Percentiles rank a stretch among this genome's conserved stretches.
phyloP scores from a whole-genome alignment of 192 early-diverging fungal genomes.

The Coemansia sp. region DNA sequence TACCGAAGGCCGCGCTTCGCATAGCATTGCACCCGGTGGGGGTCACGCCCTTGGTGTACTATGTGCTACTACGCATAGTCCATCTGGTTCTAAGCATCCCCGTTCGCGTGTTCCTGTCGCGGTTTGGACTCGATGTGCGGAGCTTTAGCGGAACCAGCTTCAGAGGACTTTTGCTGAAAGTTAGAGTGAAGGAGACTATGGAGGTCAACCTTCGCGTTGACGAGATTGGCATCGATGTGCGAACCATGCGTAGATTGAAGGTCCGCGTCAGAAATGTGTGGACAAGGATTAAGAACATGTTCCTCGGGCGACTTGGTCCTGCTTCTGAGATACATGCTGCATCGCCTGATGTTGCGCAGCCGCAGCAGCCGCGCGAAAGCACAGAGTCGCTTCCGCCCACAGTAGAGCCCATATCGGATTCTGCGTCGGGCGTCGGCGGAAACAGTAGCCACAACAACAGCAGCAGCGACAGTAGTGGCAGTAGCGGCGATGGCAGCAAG shows the following conservation, averaged over 20 bases:
- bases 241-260: conserved; percentile 49
- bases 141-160: conserved; percentile 45
- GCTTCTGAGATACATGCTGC: background rate
- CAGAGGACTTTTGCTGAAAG: conserved; percentile 27
- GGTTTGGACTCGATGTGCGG: conserved; percentile 44
- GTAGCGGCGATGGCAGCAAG: background rate
- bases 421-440: background rate
- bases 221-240: conserved; percentile 47
- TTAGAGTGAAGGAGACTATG: conserved; percentile 15
- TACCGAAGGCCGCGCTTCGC: conserved; percentile 13
- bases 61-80: conserved; percentile 14
- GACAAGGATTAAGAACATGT: background rate
- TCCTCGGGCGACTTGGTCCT: background rate
- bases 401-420: background rate
- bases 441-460: background rate
- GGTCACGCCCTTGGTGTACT: conserved; percentile 31
- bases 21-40: conserved; percentile 29
- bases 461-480: background rate
- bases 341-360: background rate
- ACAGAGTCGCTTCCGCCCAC: conserved; percentile 14
- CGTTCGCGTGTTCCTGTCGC: conserved; percentile 33
- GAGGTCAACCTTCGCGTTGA: conserved; percentile 39
- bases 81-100: conserved; percentile 38
- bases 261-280: conserved; percentile 21
- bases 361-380: conserved; percentile 15